Evolutionary conservation across 768 basidiomycete genomes (phyloP), one percentile per base, ranked within the genome.

Genomic region (Holtermannia corniformis): DNA sequence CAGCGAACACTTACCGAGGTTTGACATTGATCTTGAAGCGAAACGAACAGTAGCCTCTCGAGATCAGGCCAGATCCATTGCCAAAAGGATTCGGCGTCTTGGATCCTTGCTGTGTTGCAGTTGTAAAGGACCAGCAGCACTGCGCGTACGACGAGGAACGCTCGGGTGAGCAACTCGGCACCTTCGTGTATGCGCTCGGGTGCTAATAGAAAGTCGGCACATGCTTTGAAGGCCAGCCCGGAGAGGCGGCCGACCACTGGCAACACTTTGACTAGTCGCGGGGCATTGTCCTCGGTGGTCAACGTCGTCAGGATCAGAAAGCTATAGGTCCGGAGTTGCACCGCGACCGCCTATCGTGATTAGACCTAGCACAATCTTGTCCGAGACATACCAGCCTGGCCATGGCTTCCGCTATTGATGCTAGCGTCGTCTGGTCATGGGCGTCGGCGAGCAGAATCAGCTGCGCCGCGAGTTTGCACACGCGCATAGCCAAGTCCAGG

Each of bases 21-120:
- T n/a, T 61, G 40, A 48, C 65, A 67, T 5, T 22, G 50, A 2
- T 32, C 13, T 21, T 61, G 57, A 12, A 61, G 12, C 1, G 63
- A 61, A 3, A 67, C 32, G 3, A 54, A 49, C 14, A 67, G 24
- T 3, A 64, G 48, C 26, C 65, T 44, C 25, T 50, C 44, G 57
- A 56, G 61, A 50, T 67, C 65, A 10, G 65, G 59, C 57, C 63
- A 59, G 19, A 60, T 58, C 42, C 58, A 45, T 13, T 20, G 45
- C 65, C 65, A 67, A 19, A 67, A 51, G 2, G 37, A 44, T 26
- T 56, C 16, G 32, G 32, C 32, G 32, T 37, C 7, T 37, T 7
- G 10, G 32, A 7, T 7, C 16, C 32, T 16, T 7, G 32, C 32
- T 7, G 7, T 16, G 16, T 16, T 16, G 32, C 7, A 16, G 16